Base-by-base conservation (phyloP, 2,329 filamentous ascomycete species). In the Coniochaeta sp. region DNA sequence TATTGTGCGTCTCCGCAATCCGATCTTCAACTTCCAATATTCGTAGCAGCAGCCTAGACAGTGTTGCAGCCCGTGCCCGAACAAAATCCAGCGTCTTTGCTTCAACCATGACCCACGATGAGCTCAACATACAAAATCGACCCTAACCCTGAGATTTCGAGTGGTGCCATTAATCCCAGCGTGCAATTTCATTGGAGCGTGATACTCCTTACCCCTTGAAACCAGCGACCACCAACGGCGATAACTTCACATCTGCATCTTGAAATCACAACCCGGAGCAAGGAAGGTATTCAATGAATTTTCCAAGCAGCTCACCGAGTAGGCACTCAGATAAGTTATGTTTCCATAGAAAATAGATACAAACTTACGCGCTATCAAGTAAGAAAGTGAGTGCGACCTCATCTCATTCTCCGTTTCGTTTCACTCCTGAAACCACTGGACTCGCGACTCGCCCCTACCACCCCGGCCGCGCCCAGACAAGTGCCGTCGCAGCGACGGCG, bases 401-500 rank as follows among this genome's bases (percentile, higher is more conserved):
- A 24, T 47, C 19, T 47, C n/a, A 19, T 17, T 19, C 1, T 31
- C 24, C 11, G 22, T 52, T 28, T 52, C 47, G 47, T 31, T 52
- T 52, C 47, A 52, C 12, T n/a, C 47, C 22, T 52, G 47, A 52
- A 52, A 52, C 47, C 24, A 8, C 19, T 47, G 9, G 38, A 40
- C 38, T 40, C 38, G 38, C 38, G 38, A 40, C 43, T 26, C 24
- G 47, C 47, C 26, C 7, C 24, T 52, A 31, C 43, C 16, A 52
- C 47, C 47, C 47, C 47, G 47, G 47, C 54, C 54, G 14, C 54
- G 28, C 54, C 54, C 54, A 57, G 54, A 57, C 54, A 55, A 28
- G 26, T n/a, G 16, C 16, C 52, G 54, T 57, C 54, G 54, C 54
- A 57, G 54, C 28, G 34, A 28, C 54, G n/a, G 34, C 33, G 54